Percentiles rank a stretch among this genome's conserved stretches.
Evolutionary conservation across 1,284 basidiomycete genomes (phyloP).

Genomic region (Cutaneotrichosporon cutaneum): DNA sequence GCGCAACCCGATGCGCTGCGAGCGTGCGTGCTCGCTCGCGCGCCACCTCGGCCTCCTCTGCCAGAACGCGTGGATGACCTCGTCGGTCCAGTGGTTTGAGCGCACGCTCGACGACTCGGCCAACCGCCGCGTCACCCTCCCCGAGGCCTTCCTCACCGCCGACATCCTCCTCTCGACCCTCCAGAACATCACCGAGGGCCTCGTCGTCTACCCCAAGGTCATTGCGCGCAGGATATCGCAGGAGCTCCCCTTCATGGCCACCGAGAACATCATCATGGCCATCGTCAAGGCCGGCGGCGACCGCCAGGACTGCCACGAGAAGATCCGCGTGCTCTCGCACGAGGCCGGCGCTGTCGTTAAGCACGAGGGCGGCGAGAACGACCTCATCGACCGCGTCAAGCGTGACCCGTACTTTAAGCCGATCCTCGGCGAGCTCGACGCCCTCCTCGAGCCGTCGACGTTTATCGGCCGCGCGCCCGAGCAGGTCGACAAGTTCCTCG

Average conservation of each 20-base stretch:
- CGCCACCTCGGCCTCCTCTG: conserved; percentile 90
- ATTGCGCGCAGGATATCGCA: conserved; percentile 87
- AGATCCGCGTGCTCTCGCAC: conserved; percentile 93
- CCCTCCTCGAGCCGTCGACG: conserved; percentile 69
- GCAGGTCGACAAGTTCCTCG: conserved; percentile 86
- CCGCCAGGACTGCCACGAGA: conserved; percentile 94
- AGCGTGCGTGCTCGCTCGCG: conserved; percentile 92
- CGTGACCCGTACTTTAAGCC: conserved; percentile 65
- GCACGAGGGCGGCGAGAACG: conserved; percentile 90
- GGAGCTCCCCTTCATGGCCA: conserved; percentile 99
- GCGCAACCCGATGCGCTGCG: conserved; percentile 97
- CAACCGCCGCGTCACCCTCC: conserved; percentile 92
- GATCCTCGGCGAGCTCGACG: conserved; percentile 57
- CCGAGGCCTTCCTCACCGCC: conserved; percentile 94
- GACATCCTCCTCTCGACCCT: conserved; percentile 94
- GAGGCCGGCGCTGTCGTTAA: conserved; percentile 94
- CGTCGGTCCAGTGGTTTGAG: conserved; percentile 94
- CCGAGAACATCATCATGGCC: conserved; percentile 99
- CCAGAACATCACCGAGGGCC: conserved; percentile 94
- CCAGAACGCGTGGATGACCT: conserved; percentile 89
- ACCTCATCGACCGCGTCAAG: conserved; percentile 84
- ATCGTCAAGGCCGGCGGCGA: conserved; percentile 93
- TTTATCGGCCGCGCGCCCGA: conserved; percentile 90
- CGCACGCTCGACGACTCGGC: conserved; percentile 95
- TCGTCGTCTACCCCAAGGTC: conserved; percentile 96